Percentiles rank a stretch among this genome's conserved stretches.
phyloP scores from a whole-genome alignment of 331 rosid species.

The Rosa hybrid region DNA sequence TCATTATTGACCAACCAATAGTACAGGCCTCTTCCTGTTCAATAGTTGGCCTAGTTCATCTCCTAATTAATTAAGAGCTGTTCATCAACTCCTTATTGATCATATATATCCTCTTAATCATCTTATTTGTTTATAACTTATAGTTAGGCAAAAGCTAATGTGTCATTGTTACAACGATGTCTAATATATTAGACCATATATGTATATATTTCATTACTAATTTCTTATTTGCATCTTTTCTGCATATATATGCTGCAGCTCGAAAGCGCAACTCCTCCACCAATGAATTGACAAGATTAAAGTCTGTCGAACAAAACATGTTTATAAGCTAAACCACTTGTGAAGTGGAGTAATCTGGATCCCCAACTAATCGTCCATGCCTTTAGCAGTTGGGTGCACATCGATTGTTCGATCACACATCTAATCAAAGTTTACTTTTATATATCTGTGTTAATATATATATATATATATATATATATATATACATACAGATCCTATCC shows the following conservation, averaged over 20 bases:
- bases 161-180: not conserved
- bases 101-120: not conserved
- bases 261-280: slow-evolving; percentile 12
- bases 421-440: too few relatives aligned
- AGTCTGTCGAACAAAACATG: not conserved
- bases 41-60: too few relatives aligned
- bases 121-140: too few relatives aligned
- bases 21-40: too few relatives aligned
- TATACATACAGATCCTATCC: too few relatives aligned
- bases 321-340: not conserved
- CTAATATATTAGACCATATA: not conserved
- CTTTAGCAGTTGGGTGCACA: not conserved
- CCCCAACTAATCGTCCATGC: too few relatives aligned
- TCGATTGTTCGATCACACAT: not conserved
- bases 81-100: not conserved
- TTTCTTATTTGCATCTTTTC: not conserved
- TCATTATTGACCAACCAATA: not conserved
- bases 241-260: not conserved
- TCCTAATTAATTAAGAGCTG: too few relatives aligned
- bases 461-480: too few relatives aligned
- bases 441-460: too few relatives aligned
- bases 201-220: not conserved
- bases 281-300: too few relatives aligned
- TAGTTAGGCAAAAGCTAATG: not conserved
- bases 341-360: not conserved